A percentile compares a stretch with the other conserved stretches of the same genome.
Conservation (phyloP, 495 filamentous ascomycete genomes). For the Hypoxylon fragiforme region DNA sequence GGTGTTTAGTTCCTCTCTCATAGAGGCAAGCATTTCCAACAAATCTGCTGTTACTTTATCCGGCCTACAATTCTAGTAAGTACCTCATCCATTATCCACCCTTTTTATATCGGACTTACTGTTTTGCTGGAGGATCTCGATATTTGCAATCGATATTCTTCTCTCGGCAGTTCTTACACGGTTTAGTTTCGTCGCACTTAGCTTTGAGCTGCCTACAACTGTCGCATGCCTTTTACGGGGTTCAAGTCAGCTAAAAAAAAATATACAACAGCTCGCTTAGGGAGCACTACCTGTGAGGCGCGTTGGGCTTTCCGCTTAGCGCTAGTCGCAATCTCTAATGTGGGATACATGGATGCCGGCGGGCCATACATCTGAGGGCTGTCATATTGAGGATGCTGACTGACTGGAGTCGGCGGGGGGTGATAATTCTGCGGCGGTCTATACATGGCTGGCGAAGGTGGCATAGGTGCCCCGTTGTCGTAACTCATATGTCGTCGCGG, state of each 20-base stretch:
- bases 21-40: constrained; percentile 43
- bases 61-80: constrained; percentile 45
- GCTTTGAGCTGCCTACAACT: constrained; percentile 69
- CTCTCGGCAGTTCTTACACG: constrained; percentile 59
- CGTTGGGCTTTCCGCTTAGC: constrained; percentile 55
- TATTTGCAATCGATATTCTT: constrained; percentile 65
- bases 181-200: constrained; percentile 70
- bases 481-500: constrained; percentile 52
- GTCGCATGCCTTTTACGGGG: constrained; percentile 71
- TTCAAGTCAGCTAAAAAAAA: constrained; percentile 32
- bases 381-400: constrained; percentile 49
- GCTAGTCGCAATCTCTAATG: constrained; percentile 50
- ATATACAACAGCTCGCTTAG: background rate
- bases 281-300: constrained; percentile 51
- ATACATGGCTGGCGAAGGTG: constrained; percentile 46
- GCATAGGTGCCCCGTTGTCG: constrained; percentile 45
- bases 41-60: constrained; percentile 58
- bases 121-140: constrained; percentile 67
- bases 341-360: constrained; percentile 40
- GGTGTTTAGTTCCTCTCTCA: constrained; percentile 40
- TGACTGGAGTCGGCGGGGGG: constrained; percentile 45
- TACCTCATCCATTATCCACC: background rate
- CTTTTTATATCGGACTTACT: constrained; percentile 49
- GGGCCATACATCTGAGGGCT: constrained; percentile 40
- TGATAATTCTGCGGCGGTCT: constrained; percentile 48